Base-by-base conservation (phyloP, 2,329 filamentous ascomycete species). In the Ophiosphaerella narmari region DNA sequence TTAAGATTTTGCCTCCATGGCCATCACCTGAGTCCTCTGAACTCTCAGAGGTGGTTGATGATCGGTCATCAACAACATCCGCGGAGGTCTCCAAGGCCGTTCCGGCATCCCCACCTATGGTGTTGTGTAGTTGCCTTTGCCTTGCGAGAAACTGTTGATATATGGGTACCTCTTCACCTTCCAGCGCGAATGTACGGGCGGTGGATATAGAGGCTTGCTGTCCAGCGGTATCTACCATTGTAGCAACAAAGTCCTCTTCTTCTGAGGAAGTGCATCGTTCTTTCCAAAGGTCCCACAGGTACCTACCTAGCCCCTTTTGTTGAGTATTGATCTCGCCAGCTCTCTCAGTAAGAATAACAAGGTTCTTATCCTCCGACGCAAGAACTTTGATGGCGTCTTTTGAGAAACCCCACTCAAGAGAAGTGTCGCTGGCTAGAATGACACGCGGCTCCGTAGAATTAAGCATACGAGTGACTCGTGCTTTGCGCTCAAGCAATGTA, bases 101-200 rank as follows among this genome's bases (percentile, higher is more conserved):
- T 41, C 86, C 83, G 14, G 59, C 57, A 47, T 87, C 84, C 5
- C 82, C 80, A 63, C 92, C 88, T 16, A 91, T 79, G 0, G 90
- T 92, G 38, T 89, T 89, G 65, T 96, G 89, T 7, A 96, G 80
- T 67, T 96, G 91, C 26, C 90, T 83, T 72, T 96, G 90, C 4
- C 90, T 91, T 0, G 91, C 91, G 8, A 96, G 81, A 80, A 91
- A 97, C 67, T 97, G 91, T 65, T 97, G 91, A 67, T 99, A 97
- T 2, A 91, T 77, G 12, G 82, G 76, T 11, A 94, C 80, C 63
- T 97, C 93, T 35, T 88, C 86, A 1, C 87, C 86, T 66, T 89
- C 86, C 1, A 96, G 76, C 2, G 86, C 81, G 41, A 86, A 80
- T 43, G 85, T 82, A 62, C 83, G 80, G 5, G 62, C 43, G 36